Base-by-base conservation (phyloP, 208 protist species). In the Leishmania gerbilli region DNA sequence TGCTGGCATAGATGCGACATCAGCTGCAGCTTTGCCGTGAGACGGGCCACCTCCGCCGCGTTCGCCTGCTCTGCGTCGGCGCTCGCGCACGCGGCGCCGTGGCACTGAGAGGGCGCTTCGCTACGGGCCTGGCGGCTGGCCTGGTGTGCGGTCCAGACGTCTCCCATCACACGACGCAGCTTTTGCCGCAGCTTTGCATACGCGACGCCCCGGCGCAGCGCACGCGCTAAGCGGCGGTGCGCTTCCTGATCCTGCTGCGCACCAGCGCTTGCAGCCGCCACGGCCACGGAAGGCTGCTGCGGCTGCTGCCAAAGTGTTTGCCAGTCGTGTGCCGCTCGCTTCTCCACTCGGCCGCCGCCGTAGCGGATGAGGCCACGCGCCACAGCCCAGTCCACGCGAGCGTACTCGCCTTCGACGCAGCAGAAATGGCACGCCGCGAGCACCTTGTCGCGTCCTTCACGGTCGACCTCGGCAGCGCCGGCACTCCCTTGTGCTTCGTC, bases 401-500 rank as follows among this genome's bases (percentile, higher is more conserved):
- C 84, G 80, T 91, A 97, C 2, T 93, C 89, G 42, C 88, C 86
- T 19, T 95, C 91, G n/a, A 92, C 69, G 58, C 95, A 92, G 81
- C 94, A 97, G 75, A 95, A 83, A 60, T 64, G 31, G 56, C 77
- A 84, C 15, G 77, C 60, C 40, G 11, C 53, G 24, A 77, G 56
- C 24, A 40, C 40, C 17, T 3, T 58, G 7, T 37, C 11, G 74
- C 56, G 56, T 15, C 24, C 51, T 11, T 62, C 31, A 34, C 21
- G 51, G 72, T 13, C 13, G 24, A 53, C 27, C 27, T 51, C 69
- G 24, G 42, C 69, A 31, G 53, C 72, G 31, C 40, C 51, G 47
- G 17, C 15, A 76, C 53, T 60, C 51, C 7, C 45, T n/a, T 34
- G 51, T 62, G 53, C 56, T 0, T 51, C 11, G 55, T 68, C 24